phyloP scores from a whole-genome alignment of 2,329 filamentous ascomycete genomes.

The Sphaerostilbella broomeana region DNA sequence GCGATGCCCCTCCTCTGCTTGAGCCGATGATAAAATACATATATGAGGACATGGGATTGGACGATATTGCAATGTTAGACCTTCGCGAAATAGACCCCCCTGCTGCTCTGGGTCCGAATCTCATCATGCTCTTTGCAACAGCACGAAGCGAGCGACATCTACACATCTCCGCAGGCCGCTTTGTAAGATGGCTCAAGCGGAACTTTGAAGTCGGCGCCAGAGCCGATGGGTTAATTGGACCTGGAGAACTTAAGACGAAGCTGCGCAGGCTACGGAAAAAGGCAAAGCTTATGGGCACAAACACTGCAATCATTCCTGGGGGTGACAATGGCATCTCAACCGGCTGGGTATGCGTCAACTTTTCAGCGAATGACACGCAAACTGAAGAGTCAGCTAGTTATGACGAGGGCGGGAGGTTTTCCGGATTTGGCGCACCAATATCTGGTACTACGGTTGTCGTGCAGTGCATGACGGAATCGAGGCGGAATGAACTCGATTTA shows the following conservation, averaged over 20 bases:
- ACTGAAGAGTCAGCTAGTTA: conserved; percentile 37
- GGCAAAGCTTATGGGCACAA: conserved; percentile 71
- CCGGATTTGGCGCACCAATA: conserved; percentile 64
- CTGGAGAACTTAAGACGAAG: conserved; percentile 87
- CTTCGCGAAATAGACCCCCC: conserved; percentile 79
- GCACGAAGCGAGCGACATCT: conserved; percentile 89
- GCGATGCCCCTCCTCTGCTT: conserved; percentile 64
- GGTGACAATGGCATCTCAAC: conserved; percentile 83
- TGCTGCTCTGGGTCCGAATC: conserved; percentile 76
- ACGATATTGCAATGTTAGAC: conserved; percentile 74
- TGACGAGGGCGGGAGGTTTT: conserved; percentile 51
- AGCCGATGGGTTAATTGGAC: conserved; percentile 81
- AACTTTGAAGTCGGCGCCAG: conserved; percentile 65
- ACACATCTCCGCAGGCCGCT: conserved; percentile 82
- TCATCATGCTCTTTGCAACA: conserved; percentile 89
- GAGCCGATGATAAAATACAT: conserved; percentile 67
- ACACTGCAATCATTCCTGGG: conserved; percentile 56
- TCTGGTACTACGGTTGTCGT: conserved; percentile 48
- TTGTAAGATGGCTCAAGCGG: conserved; percentile 77
- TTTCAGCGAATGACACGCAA: conserved; percentile 62
- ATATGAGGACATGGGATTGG: conserved; percentile 78
- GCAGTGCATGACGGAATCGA: conserved; percentile 50
- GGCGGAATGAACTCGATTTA: conserved; percentile 46
- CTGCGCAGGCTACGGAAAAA: conserved; percentile 72
- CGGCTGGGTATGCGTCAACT: conserved; percentile 93